These are phyloP conservation scores for Monotropa hypopitys DNA, from an alignment of 179 eudicot genomes.

Conservation along the genomic window DNA sequence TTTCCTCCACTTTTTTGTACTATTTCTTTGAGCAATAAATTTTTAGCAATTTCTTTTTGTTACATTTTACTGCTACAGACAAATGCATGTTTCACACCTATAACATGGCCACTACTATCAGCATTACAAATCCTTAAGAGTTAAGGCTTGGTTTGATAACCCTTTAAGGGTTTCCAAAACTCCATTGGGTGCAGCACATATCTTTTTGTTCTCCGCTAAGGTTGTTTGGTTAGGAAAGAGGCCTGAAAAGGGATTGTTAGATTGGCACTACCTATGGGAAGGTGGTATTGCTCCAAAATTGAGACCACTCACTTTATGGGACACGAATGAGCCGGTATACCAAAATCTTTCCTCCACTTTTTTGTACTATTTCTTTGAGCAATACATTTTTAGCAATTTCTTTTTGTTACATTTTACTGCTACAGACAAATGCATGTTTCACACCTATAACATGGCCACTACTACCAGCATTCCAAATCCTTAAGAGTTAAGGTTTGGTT, in stretches of 20 bases:
- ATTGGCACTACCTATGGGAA: neutral
- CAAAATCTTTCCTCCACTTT: neutral
- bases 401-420: neutral
- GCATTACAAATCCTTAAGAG: neutral
- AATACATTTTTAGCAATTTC: neutral
- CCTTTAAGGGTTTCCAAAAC: neutral
- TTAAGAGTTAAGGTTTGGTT: no score
- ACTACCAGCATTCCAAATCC: neutral
- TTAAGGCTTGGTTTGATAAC: no score
- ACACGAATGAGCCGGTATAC: neutral
- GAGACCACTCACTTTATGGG: neutral
- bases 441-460: neutral
- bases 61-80: no score
- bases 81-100: neutral
- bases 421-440: no score
- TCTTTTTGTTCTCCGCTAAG: neutral
- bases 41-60: neutral
- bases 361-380: neutral
- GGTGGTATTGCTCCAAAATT: neutral
- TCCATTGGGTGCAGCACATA: neutral
- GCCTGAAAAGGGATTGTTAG: neutral
- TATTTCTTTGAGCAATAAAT: neutral
- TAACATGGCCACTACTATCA: neutral
- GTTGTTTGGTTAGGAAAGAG: neutral
- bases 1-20: neutral